Percentiles rank a stretch among this genome's conserved stretches.
Conservation (phyloP, 257 asterid genomes). For the Cordia subcordata region DNA sequence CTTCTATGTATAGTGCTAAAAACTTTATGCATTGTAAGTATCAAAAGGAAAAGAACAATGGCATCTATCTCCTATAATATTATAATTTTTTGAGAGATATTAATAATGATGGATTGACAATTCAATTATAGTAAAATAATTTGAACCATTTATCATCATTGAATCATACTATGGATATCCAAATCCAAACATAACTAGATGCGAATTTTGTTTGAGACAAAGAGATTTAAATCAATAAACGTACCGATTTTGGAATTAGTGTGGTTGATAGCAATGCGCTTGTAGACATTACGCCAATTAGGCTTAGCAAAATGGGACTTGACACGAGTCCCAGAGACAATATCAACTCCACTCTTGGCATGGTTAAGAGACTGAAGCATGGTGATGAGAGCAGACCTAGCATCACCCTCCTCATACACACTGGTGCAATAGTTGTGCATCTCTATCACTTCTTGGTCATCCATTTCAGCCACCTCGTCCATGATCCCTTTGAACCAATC, state of each 20-base stretch:
- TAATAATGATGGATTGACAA: too few relatives aligned
- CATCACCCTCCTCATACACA: constrained; percentile 87
- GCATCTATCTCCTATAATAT: too few relatives aligned
- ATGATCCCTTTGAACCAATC: constrained; percentile 90
- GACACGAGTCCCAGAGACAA: constrained; percentile 80
- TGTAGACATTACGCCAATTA: constrained; percentile 73
- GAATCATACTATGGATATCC: too few relatives aligned
- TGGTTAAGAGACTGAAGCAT: constrained; percentile 84
- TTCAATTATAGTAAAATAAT: too few relatives aligned
- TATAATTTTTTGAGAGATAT: too few relatives aligned
- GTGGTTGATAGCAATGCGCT: constrained; percentile 69
- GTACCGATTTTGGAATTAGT: constrained; percentile 56
- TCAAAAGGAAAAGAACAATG: too few relatives aligned
- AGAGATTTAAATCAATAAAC: constrained; percentile 7
- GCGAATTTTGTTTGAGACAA: too few relatives aligned
- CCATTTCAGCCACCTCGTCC: constrained; percentile 83
- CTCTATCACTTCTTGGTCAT: constrained; percentile 61
- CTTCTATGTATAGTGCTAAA: too few relatives aligned
- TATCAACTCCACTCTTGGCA: constrained; percentile 75
- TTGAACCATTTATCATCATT: too few relatives aligned
- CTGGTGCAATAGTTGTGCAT: constrained; percentile 93
- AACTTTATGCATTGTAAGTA: too few relatives aligned
- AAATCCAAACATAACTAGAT: too few relatives aligned
- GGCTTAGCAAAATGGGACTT: constrained; percentile 94
- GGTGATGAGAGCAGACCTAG: constrained; percentile 76